Conservation (phyloP, 257 asterid species). For the Ehretia macrophylla region DNA sequence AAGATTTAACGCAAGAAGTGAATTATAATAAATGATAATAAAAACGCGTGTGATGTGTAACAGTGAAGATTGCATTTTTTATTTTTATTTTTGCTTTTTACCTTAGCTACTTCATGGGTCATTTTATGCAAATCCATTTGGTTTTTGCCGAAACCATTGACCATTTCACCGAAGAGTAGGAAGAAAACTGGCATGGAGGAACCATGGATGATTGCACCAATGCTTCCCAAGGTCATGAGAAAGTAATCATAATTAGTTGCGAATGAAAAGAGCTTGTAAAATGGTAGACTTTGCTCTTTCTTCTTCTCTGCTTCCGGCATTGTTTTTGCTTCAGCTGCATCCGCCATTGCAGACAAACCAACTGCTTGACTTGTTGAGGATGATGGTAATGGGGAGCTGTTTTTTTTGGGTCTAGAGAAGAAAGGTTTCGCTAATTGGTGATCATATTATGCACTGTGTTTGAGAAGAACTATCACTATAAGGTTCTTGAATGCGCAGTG, state of each 20-base stretch:
- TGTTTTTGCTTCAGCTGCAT: conserved; percentile 30
- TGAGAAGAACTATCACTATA: neutral
- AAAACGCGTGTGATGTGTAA: too few relatives aligned
- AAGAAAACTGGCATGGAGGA: conserved; percentile 98
- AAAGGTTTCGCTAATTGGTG: neutral
- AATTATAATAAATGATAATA: too few relatives aligned
- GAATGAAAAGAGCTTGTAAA: conserved; percentile 38
- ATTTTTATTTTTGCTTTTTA: neutral
- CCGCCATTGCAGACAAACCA: conserved; percentile 30
- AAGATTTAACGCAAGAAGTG: neutral
- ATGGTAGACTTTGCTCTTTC: conserved; percentile 47
- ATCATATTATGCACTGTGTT: neutral
- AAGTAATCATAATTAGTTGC: conserved; percentile 38
- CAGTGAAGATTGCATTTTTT: neutral
- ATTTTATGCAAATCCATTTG: conserved; percentile 73
- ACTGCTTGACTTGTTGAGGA: neutral
- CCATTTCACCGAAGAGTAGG: conserved; percentile 88
- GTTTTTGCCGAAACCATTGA: conserved; percentile 91
- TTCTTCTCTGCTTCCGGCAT: conserved; percentile 44
- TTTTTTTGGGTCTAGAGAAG: too few relatives aligned
- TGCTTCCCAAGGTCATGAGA: conserved; percentile 36
- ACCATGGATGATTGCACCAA: conserved; percentile 90
- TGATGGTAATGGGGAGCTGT: neutral
- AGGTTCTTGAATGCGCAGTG: neutral
- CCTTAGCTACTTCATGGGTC: conserved; percentile 32